Base-by-base conservation (phyloP, 768 basidiomycete species). In the Sistotremastrum niveocremeum region DNA sequence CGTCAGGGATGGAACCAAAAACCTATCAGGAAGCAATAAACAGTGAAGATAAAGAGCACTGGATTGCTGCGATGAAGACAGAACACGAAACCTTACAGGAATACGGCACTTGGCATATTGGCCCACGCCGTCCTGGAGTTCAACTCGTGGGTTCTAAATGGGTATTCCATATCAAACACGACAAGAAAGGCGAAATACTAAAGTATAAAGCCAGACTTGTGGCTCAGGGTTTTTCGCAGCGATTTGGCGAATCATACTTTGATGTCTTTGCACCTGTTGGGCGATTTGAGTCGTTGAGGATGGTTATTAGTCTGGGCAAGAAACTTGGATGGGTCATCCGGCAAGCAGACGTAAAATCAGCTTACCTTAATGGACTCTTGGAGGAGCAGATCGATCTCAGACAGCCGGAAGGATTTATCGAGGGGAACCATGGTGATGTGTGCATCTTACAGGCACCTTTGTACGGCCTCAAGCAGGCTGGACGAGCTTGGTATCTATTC, bases 161-260 rank as follows among this genome's bases (percentile, higher is more conserved):
- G 48, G 56, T 66, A 28, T 64, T 58, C 46, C 48, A 44, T 1
- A 36, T 51, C 2, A 68, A 65, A 49, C 32, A 47, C 28, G 53
- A 63, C 46, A 44, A 41, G 7, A 32, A 53, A 33, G 64, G 61
- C 4, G 37, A 49, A 6, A 49, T 57, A 0, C 47, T 54, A 0
- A 44, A 59, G 9, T 60, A 58, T 49, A 72, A 72, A 49, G 65
- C 62, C 0, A 56, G 63, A 0, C 59, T 65, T 31, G 66, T 75
- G 0, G 63, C 67, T 29, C 60, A 65, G 45, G 71, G 73, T 0
- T 69, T 59, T 51, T 51, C 66, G 28, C 68, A 70, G 44, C 51
- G 65, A 0, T 64, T 56, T 30, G 70, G 72, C n/a, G n/a, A n/a
- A n/a, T n/a, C n/a, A n/a, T n/a, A n/a, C n/a, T n/a, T n/a, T n/a